phyloP scores from a whole-genome alignment of 768 basidiomycete genomes.

The Coprinellus micaceus region DNA sequence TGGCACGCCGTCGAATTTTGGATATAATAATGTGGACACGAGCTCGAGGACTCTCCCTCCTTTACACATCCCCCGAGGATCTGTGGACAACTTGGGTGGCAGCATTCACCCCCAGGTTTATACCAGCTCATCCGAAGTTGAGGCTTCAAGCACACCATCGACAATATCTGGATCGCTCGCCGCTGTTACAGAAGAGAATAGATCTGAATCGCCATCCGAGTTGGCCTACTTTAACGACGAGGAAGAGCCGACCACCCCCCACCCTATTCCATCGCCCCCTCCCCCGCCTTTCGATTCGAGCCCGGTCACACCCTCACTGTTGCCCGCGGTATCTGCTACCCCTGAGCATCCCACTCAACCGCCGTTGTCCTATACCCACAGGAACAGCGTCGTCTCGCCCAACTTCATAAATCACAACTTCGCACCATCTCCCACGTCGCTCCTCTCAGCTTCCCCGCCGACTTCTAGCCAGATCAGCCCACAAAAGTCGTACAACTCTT shows the following conservation, averaged over 20 bases:
- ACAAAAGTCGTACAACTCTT: not conserved
- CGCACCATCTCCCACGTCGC: no score
- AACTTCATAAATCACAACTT: no score
- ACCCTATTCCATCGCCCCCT: not conserved
- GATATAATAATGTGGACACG: not conserved
- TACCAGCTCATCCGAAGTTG: no score
- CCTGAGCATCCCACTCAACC: not conserved
- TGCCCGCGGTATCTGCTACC: not conserved
- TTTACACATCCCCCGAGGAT: not conserved
- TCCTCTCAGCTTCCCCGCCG: no score
- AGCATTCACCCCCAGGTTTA: not conserved
- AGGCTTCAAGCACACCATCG: not conserved
- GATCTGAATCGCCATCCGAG: conserved; percentile 9
- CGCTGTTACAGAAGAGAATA: not conserved
- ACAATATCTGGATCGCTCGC: not conserved
- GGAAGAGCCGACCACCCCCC: not conserved
- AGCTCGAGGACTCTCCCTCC: not conserved
- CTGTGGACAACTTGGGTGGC: not conserved
- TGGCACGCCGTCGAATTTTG: not conserved
- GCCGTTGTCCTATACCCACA: no score
- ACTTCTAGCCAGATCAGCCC: no score
- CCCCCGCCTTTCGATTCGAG: not conserved
- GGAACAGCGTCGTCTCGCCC: no score
- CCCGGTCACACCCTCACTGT: not conserved
- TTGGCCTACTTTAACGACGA: conserved; percentile 7